Base-by-base conservation (phyloP, 164 flowering plant genomes). In the Berberis thunbergii region DNA sequence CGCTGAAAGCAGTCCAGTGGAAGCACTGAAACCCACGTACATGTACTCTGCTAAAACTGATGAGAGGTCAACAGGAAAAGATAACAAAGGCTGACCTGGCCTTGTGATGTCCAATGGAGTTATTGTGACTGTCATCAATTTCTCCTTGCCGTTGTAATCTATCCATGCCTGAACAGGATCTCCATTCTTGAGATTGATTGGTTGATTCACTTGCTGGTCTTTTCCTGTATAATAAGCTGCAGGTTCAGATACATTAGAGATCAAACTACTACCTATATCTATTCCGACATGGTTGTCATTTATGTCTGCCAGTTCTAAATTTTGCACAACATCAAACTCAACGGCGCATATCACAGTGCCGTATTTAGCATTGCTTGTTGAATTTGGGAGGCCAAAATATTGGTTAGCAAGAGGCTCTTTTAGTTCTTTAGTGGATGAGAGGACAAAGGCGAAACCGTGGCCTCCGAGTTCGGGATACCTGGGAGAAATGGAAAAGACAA, bases 401-500 rank as follows among this genome's bases (percentile, higher is more conserved):
- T 88, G 85, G n/a, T 79, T 77, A 0, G 89, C 82, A 3, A 74
- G 74, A 26, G 86, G 78, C 3, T 74, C 78, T 0, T 59, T 43
- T 38, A 83, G 77, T 40, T 73, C 75, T 48, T 62, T 80, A 0
- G 77, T 49, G 2, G 81, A 71, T 0, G 86, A 60, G 7, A 86
- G 61, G 0, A 80, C 61, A 73, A 87, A 90, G 42, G 90, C 92
- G 43, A 88, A 13, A 9, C 95, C 97, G 63, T 83, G 86, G 61
- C 91, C 91, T 10, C 86, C 84, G 1, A 79, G 71, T n/a, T 59
- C 67, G 2, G 75, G 64, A 43, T 76, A 76, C 67, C 79, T 73
- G 1, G 87, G 80, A 1, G 75, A 76, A 2, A 83, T 80, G 3
- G 85, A 78, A 58, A 90, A 80, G n/a, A 77, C 92, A 66, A 90